Evolutionary conservation across 768 basidiomycete genomes (phyloP), one percentile per base, ranked within the genome.

Genomic region (Termitomyces sp.): DNA sequence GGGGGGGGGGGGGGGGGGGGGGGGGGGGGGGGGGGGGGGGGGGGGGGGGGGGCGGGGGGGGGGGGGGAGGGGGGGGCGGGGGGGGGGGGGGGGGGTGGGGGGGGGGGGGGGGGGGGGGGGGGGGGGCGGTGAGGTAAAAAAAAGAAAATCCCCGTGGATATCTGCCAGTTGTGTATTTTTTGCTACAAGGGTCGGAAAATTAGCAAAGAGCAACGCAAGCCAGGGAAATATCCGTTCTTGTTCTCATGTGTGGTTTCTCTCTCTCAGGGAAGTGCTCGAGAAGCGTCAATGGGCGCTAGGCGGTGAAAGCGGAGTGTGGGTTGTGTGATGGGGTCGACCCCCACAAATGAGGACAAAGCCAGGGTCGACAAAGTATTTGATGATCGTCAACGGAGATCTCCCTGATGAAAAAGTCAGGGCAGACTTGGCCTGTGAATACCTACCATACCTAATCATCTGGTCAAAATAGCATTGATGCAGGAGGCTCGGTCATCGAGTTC

Each of bases 231-330:
- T 50, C n/a, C 50, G 7, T 27, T 28, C 6, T 7, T 2, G 9
- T 34, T 14, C 12, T 34, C 34, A 12, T 14, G 6, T n/a, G n/a
- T n/a, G n/a, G n/a, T n/a, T n/a, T n/a, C n/a, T n/a, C 34, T 2
- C 11, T 14, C 28, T 43, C 47, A 23, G 19, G 37, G 37, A 53
- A 35, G n/a, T n/a, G 39, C 12, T 41, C 11, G 8, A 45, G n/a
- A n/a, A 23, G 27, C 11, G 12, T n/a, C 12, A 14, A 25, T 16
- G 57, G 43, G 40, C 42, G 42, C 47, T 37, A 43, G 46, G 48
- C 52, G 59, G 46, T 44, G 45, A 41, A 54, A 48, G 27, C 59
- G 59, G 59, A 60, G 52, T 32, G 9, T 28, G 8, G 5, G 28
- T 28, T n/a, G n/a, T n/a, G n/a, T n/a, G n/a, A n/a, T n/a, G 30